These are phyloP conservation scores for Monosporascus sp. DNA, from an alignment of 2,329 filamentous ascomycete species.

Conservation along the genomic window DNA sequence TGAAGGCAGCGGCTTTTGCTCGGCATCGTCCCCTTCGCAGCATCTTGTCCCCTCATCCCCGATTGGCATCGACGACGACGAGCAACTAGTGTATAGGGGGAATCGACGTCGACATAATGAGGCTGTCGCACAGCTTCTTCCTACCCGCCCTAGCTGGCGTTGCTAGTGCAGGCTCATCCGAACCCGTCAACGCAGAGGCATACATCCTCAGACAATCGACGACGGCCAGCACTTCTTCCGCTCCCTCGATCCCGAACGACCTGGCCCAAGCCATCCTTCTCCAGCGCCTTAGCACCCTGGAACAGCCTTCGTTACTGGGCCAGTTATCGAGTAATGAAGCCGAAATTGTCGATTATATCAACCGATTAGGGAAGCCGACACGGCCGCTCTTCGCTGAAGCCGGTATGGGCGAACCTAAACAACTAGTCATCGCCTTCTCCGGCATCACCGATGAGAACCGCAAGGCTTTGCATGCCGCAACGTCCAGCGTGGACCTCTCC, in stretches of 20 bases:
- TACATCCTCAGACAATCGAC: slow-evolving; percentile 44
- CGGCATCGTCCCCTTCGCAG: too few species aligned
- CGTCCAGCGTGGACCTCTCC: slow-evolving; percentile 35
- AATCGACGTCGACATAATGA: slow-evolving; percentile 28
- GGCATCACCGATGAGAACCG: slow-evolving; percentile 46
- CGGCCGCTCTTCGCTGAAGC: slow-evolving; percentile 45
- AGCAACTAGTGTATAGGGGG: slow-evolving; percentile 5
- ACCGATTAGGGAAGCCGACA: slow-evolving; percentile 52
- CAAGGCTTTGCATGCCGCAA: slow-evolving; percentile 35
- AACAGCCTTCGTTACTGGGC: slow-evolving; percentile 43
- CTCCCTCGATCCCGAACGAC: slow-evolving; percentile 44
- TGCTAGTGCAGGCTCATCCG: slow-evolving; percentile 24
- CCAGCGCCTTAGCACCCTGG: slow-evolving; percentile 46
- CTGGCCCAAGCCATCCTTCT: slow-evolving; percentile 55
- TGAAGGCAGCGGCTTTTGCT: too few species aligned
- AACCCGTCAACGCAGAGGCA: slow-evolving; percentile 39
- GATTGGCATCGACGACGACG: slow-evolving; percentile 7
- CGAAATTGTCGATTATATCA: slow-evolving; percentile 51
- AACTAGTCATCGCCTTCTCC: slow-evolving; percentile 58
- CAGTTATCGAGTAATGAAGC: slow-evolving; percentile 43
- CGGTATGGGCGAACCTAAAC: slow-evolving; percentile 33
- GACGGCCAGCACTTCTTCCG: slow-evolving; percentile 22
- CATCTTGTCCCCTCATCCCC: background rate
- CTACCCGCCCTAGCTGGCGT: slow-evolving; percentile 31
- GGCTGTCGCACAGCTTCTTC: slow-evolving; percentile 33